Evolutionary conservation across 257 asterid species (phyloP).

Genomic region (Gynochthodes officinalis): DNA sequence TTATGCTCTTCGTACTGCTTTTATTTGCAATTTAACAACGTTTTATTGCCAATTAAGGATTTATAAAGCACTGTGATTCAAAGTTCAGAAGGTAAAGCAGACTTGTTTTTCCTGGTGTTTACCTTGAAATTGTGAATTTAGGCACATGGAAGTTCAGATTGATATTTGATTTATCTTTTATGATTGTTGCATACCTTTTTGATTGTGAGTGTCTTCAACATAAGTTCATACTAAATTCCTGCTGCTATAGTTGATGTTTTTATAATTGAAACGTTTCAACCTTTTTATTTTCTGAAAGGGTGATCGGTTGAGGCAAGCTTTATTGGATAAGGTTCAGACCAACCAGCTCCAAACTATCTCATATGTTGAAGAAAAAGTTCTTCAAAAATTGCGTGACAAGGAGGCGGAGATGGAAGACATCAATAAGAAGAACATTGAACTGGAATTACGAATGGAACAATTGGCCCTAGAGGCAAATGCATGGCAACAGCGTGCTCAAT

Average conservation of each 20-base stretch:
- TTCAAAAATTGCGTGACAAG: conserved; percentile 68
- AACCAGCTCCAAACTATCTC: conserved; percentile 78
- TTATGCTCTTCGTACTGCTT: conserved; percentile 5
- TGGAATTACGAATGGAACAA: conserved; percentile 66
- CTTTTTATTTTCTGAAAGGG: conserved; percentile 45
- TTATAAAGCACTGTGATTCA: no score
- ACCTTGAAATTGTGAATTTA: not conserved
- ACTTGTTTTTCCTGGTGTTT: not conserved
- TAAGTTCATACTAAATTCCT: not conserved
- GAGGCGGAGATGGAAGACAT: conserved; percentile 71
- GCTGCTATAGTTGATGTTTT: not conserved
- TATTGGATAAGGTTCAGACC: conserved; percentile 75
- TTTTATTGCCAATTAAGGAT: not conserved
- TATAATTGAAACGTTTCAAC: not conserved
- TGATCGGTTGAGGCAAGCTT: conserved; percentile 70
- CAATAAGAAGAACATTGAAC: conserved; percentile 76
- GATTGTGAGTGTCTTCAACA: not conserved
- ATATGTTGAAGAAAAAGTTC: conserved; percentile 71
- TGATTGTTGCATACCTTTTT: not conserved
- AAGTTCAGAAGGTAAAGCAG: not conserved
- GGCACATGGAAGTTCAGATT: not conserved
- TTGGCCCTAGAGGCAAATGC: conserved; percentile 70
- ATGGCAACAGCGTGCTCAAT: conserved; percentile 88
- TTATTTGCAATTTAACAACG: not conserved
- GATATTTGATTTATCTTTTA: not conserved